phyloP scores from a whole-genome alignment of 495 filamentous ascomycete genomes.

The Penicillium waksmanii region DNA sequence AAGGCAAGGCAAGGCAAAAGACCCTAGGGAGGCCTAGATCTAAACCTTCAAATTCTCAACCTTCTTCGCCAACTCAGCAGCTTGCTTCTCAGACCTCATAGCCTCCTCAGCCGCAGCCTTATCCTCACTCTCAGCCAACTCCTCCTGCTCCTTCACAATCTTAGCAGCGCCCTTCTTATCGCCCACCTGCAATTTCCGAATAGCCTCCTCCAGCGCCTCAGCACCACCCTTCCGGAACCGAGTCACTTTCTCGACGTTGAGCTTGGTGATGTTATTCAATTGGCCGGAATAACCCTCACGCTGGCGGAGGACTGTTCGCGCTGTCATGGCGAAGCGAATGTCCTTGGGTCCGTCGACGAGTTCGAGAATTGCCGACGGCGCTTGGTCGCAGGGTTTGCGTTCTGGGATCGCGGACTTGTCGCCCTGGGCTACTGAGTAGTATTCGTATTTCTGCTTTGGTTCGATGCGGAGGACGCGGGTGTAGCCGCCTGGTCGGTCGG shows the following conservation, averaged over 20 bases:
- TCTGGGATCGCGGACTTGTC: conserved; percentile 21
- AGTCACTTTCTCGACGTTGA: conserved; percentile 89
- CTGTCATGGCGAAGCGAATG: conserved; percentile 92
- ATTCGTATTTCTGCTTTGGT: conserved; percentile 52
- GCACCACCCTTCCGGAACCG: conserved; percentile 70
- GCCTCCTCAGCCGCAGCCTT: conserved; percentile 17
- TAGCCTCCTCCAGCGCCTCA: conserved; percentile 67
- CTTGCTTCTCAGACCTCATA: conserved; percentile 8
- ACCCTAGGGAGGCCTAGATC: not conserved
- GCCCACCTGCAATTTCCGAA: conserved; percentile 58
- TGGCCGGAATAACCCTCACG: conserved; percentile 44
- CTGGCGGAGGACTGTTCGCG: conserved; percentile 71
- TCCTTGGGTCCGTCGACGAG: conserved; percentile 94
- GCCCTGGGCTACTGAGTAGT: conserved; percentile 24
- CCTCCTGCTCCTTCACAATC: not conserved
- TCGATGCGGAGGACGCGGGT: conserved; percentile 91
- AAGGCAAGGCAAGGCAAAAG: not conserved
- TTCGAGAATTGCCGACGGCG: conserved; percentile 88
- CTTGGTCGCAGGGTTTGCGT: conserved; percentile 66
- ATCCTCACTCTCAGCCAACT: conserved; percentile 1
- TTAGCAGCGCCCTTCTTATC: conserved; percentile 16
- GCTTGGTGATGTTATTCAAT: conserved; percentile 56
- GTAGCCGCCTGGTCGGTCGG: conserved; percentile 83
- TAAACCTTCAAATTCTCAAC: conserved; percentile 10
- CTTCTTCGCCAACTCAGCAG: conserved; percentile 14